phyloP scores from a whole-genome alignment of 768 basidiomycete genomes.

The Kwoniella shandongensis region DNA sequence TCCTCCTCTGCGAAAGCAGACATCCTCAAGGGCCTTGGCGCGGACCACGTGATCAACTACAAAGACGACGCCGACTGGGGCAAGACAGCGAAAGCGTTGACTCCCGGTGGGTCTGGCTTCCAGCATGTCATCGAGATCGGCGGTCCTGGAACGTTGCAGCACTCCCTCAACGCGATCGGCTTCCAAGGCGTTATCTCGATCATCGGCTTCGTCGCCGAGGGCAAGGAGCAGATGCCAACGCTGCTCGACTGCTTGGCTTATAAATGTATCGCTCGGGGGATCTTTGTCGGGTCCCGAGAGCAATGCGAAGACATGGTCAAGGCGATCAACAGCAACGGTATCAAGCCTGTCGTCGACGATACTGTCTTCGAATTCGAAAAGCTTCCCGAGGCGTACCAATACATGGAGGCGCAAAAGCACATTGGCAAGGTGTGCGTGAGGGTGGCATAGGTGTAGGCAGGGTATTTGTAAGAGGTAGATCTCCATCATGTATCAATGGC shows the following conservation, averaged over 20 bases:
- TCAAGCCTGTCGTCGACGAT: slow-evolving; percentile 55
- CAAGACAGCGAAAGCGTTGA: slow-evolving; percentile 17
- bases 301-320: slow-evolving; percentile 21
- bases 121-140: slow-evolving; percentile 34
- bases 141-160: slow-evolving; percentile 25
- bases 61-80: slow-evolving; percentile 22
- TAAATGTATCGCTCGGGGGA: slow-evolving; percentile 19
- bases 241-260: slow-evolving; percentile 10
- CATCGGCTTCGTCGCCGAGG: slow-evolving; percentile 22
- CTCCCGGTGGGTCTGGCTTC: slow-evolving; percentile 23
- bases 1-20: slow-evolving; percentile 24
- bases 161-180: slow-evolving; percentile 27
- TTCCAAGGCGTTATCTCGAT: slow-evolving; percentile 25
- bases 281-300: slow-evolving; percentile 13
- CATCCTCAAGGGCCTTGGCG: slow-evolving; percentile 20
- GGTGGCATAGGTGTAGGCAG: background rate
- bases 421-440: slow-evolving; percentile 64
- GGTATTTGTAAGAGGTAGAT: too few species aligned
- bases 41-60: slow-evolving; percentile 34
- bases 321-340: slow-evolving; percentile 10
- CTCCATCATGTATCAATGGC: too few species aligned
- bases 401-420: slow-evolving; percentile 61
- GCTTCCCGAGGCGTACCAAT: slow-evolving; percentile 58
- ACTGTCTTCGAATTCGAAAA: slow-evolving; percentile 62
- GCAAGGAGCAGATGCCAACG: slow-evolving; percentile 9